phyloP scores from a whole-genome alignment of 768 basidiomycete genomes.

The Boletus bicolor region DNA sequence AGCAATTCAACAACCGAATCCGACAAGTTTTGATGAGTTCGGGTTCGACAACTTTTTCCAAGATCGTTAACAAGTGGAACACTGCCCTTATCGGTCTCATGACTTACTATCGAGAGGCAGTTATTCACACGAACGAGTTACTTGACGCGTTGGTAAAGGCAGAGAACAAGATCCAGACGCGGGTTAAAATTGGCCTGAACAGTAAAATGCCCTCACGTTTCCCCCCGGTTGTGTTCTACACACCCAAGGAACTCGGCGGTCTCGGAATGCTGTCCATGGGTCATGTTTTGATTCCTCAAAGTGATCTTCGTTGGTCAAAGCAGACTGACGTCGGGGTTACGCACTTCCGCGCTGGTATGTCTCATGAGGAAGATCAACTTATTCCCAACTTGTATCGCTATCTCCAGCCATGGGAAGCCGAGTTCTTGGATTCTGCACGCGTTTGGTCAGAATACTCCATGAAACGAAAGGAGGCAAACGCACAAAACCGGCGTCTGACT shows the following conservation, averaged over 20 bases:
- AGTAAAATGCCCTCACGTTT: slow-evolving; percentile 99
- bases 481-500: slow-evolving; percentile 94
- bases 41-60: slow-evolving; percentile 97
- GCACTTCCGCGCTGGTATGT: slow-evolving; percentile 99
- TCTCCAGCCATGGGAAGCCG: slow-evolving; percentile 95
- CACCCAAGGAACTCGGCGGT: slow-evolving; percentile 97
- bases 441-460: slow-evolving; percentile 99
- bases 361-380: slow-evolving; percentile 89
- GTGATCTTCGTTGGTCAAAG: slow-evolving; percentile 96
- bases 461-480: slow-evolving; percentile 99
- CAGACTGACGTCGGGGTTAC: slow-evolving; percentile 97
- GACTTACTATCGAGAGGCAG: slow-evolving; percentile 98
- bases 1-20: slow-evolving; percentile 97
- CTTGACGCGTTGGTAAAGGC: slow-evolving; percentile 96
- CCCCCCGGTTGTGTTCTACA: slow-evolving; percentile 95
- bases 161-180: slow-evolving; percentile 99
- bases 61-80: slow-evolving; percentile 99
- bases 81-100: slow-evolving; percentile 93
- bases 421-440: slow-evolving; percentile 96
- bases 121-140: slow-evolving; percentile 95
- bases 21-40: slow-evolving; percentile 98
- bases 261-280: slow-evolving; percentile 99
- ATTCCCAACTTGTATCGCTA: slow-evolving; percentile 98
- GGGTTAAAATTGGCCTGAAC: slow-evolving; percentile 99
- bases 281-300: slow-evolving; percentile 97